phyloP scores from a whole-genome alignment of 129 eudicot genomes.

The Helichrysum umbraculigerum region DNA sequence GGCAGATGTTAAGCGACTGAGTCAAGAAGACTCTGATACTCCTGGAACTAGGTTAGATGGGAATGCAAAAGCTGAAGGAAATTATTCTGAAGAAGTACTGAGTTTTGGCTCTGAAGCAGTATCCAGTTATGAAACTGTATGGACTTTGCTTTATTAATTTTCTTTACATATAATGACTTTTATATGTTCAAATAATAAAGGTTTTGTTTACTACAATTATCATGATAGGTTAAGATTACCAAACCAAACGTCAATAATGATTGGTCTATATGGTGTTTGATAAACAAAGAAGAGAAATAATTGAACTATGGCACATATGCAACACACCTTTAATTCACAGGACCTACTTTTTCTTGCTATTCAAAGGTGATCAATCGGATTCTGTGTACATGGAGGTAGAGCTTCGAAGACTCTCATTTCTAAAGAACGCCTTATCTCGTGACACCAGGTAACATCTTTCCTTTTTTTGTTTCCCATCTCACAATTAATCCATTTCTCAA shows the following conservation, averaged over 20 bases:
- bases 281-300: slow-evolving; percentile 60
- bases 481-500: slow-evolving; percentile 4
- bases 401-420: slow-evolving; percentile 70
- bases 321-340: slow-evolving; percentile 71
- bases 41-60: slow-evolving; percentile 23
- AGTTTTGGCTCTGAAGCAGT: slow-evolving; percentile 30
- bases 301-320: slow-evolving; percentile 81
- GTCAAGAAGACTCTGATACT: slow-evolving; percentile 19
- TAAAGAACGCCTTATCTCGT: slow-evolving; percentile 41
- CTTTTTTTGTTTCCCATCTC: not conserved
- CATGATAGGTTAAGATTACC: slow-evolving; percentile 39
- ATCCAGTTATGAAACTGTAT: slow-evolving; percentile 34
- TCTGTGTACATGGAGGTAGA: slow-evolving; percentile 89
- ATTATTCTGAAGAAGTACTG: slow-evolving; percentile 22
- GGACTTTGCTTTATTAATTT: slow-evolving; percentile 20
- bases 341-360: slow-evolving; percentile 70
- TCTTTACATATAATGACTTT: not conserved
- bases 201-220: not conserved
- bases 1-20: slow-evolving; percentile 19
- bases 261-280: slow-evolving; percentile 53
- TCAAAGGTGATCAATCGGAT: slow-evolving; percentile 82
- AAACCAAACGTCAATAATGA: slow-evolving; percentile 24
- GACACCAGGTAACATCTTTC: slow-evolving; percentile 49
- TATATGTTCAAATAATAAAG: not conserved
- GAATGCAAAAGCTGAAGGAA: slow-evolving; percentile 31